Conservation (phyloP, 352 stramenopile species). For the Pythium plurisporium region DNA sequence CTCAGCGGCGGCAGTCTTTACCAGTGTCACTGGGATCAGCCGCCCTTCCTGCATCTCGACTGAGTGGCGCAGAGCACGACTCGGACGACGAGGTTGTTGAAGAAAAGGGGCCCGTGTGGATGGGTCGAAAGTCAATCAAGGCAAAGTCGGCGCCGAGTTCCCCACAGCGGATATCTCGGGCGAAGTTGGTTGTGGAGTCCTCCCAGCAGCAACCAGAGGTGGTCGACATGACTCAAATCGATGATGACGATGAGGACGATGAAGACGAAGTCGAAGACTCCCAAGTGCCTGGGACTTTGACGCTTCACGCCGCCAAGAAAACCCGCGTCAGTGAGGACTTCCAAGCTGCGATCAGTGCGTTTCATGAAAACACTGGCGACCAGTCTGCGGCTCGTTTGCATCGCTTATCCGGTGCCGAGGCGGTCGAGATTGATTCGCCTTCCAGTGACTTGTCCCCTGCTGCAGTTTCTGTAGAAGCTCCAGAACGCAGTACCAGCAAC, state of each 20-base stretch:
- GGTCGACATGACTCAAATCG: constrained; percentile 21
- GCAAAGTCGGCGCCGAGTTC: not conserved
- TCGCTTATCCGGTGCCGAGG: constrained; percentile 15
- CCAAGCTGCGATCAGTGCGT: constrained; percentile 37
- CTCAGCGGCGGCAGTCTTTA: not conserved
- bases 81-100: not conserved
- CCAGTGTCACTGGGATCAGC: no score
- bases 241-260: constrained; percentile 17
- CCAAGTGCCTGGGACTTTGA: constrained; percentile 11
- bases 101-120: not conserved
- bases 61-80: not conserved
- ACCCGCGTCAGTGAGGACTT: constrained; percentile 51
- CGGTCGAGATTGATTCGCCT: constrained; percentile 12
- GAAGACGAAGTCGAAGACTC: constrained; percentile 23
- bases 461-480: not conserved
- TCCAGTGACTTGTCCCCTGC: not conserved
- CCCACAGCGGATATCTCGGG: not conserved
- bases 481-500: not conserved
- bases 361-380: constrained; percentile 22
- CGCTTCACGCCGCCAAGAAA: constrained; percentile 7
- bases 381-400: constrained; percentile 1
- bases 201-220: constrained; percentile 9
- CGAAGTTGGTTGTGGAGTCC: constrained; percentile 5
- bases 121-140: not conserved
- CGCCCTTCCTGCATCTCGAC: not conserved